Conservation (phyloP, 345 rosid species). For the Eucalyptus camaldulensis region DNA sequence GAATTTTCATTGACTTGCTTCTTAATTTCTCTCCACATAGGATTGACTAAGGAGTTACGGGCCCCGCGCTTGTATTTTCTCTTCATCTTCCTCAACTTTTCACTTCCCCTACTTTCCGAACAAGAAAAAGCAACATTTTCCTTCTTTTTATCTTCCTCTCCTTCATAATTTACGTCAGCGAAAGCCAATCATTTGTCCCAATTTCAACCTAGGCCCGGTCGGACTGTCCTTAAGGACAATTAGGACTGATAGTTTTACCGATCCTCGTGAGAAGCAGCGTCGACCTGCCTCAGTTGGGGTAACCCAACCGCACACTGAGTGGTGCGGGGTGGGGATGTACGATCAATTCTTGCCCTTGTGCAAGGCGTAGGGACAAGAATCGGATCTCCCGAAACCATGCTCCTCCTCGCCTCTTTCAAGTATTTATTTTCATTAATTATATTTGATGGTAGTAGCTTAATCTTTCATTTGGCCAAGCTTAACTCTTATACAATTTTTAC, state of each 20-base stretch:
- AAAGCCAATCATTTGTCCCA: not conserved
- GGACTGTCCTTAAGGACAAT: not conserved
- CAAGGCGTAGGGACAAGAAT: not conserved
- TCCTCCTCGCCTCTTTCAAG: not conserved
- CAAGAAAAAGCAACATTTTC: not conserved
- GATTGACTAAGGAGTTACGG: not conserved
- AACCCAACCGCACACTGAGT: not conserved
- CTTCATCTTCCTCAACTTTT: not conserved
- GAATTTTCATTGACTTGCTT: not conserved
- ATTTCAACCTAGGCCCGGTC: not conserved
- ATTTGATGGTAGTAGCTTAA: not conserved
- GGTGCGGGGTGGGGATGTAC: not conserved
- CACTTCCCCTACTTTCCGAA: not conserved
- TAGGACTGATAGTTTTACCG: not conserved
- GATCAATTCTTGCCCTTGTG: not conserved
- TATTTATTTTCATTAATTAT: not conserved
- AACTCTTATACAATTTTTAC: not conserved
- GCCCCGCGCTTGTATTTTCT: not conserved
- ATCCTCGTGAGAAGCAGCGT: not conserved
- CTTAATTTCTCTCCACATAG: not conserved
- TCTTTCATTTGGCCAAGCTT: not conserved
- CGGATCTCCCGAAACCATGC: not conserved
- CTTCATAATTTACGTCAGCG: not conserved
- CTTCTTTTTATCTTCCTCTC: not conserved
- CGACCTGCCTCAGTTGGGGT: not conserved